Evolutionary conservation across 495 filamentous ascomycete species (phyloP), one percentile per base, ranked within the genome.

Genomic region (Tuber umbilicatum): DNA sequence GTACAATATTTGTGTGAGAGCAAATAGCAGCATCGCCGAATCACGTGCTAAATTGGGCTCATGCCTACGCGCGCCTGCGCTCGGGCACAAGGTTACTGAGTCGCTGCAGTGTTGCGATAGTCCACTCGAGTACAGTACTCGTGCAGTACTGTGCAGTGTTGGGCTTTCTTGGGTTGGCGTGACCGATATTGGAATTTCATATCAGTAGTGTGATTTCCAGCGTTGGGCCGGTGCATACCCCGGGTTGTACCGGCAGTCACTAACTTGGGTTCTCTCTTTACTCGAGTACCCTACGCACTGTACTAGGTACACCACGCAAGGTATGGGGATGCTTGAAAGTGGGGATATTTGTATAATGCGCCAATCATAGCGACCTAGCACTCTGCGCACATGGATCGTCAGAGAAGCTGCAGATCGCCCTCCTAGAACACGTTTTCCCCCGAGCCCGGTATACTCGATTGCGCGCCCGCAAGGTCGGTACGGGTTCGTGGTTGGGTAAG

Each of bases 261-360:
- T 45, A 19, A 19, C 16, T 45, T 45, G 42, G 42, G 42, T 40
- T 31, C 37, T n/a, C 10, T 50, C 21, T 7, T 2, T n/a, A 50
- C 45, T 5, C n/a, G n/a, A n/a, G n/a, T n/a, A n/a, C n/a, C n/a
- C n/a, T n/a, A n/a, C n/a, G n/a, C 21, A 7, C 23, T 12, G 23
- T 50, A 50, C 47, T 6, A 21, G 39, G 45, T 5, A 31, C 50
- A 14, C 50, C 31, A 31, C 69, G 43, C 55, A 73, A 40, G 41
- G 41, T 68, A 73, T n/a, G 38, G 70, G 37, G 39, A 73, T 73
- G 55, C 45, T 42, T 69, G 55, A 73, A 60, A 60, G 9, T 60
- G 10, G 31, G 14, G n/a, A 60, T 12, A n/a, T 60, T 31, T 60
- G 9, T 14, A 45, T 39, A 2, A 39, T 60, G n/a, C 50, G 2